Percentiles rank a stretch among this genome's conserved stretches.
These are phyloP conservation scores for Solanum appendiculatum DNA, from an alignment of 257 asterid genomes.

Conservation along the genomic window DNA sequence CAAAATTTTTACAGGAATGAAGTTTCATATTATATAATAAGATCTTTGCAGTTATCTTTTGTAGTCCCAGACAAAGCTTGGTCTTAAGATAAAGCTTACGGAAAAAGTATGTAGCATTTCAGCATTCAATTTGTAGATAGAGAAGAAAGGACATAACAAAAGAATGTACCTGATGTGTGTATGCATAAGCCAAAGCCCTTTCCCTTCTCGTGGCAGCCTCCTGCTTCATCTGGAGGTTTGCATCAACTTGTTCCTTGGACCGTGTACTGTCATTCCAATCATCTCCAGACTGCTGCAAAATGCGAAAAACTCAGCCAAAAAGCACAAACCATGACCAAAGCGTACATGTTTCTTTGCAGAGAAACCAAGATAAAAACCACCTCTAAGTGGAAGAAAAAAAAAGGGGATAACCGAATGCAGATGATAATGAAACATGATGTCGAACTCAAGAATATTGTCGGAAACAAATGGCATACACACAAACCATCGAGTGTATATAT, in stretches of 20 bases:
- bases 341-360: background rate
- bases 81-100: background rate
- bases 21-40: background rate
- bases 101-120: background rate
- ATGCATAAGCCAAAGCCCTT: slow-evolving; percentile 72
- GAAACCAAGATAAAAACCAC: background rate
- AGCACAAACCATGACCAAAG: background rate
- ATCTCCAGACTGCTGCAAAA: slow-evolving; percentile 32
- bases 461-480: background rate
- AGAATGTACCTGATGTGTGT: slow-evolving; percentile 53
- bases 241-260: slow-evolving; percentile 68
- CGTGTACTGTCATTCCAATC: slow-evolving; percentile 59
- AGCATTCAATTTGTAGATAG: background rate
- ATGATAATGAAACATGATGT: background rate
- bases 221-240: slow-evolving; percentile 38
- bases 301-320: background rate
- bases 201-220: slow-evolving; percentile 80
- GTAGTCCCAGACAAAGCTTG: background rate
- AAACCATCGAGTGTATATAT: background rate
- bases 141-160: background rate
- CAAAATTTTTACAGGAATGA: background rate
- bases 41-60: background rate
- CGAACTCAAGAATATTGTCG: background rate
- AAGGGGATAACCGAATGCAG: background rate
- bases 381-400: background rate